phyloP scores from a whole-genome alignment of 768 basidiomycete species.

The Tylopilus subfusipes region DNA sequence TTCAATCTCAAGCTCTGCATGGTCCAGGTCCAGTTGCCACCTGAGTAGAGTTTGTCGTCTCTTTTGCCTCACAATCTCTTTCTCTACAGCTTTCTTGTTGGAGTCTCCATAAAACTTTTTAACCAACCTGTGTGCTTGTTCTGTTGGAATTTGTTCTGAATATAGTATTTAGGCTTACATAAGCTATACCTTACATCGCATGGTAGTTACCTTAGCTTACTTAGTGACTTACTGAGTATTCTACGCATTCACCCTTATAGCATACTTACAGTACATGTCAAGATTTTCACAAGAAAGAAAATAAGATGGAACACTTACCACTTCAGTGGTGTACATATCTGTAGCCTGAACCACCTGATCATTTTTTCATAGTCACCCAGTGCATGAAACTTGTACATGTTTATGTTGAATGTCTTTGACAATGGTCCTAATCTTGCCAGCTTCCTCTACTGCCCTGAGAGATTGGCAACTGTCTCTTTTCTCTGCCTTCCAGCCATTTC shows the following conservation, averaged over 20 bases:
- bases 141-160: too few species aligned
- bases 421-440: background rate
- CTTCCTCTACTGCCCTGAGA: background rate
- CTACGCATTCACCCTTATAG: too few species aligned
- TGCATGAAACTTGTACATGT: slow-evolving; percentile 31
- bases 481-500: background rate
- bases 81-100: slow-evolving; percentile 13
- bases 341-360: slow-evolving; percentile 4
- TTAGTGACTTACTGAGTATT: too few species aligned
- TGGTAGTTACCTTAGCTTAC: too few species aligned
- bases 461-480: background rate
- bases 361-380: slow-evolving; percentile 22
- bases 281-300: too few species aligned
- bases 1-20: background rate
- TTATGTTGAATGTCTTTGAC: slow-evolving; percentile 20
- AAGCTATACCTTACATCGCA: too few species aligned
- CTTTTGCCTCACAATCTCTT: slow-evolving; percentile 8
- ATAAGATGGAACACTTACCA: background rate
- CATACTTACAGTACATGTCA: too few species aligned
- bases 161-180: too few species aligned
- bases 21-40: background rate
- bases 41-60: background rate
- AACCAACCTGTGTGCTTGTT: slow-evolving; percentile 1
- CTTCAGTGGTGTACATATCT: too few species aligned
- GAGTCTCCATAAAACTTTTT: slow-evolving; percentile 27